Evolutionary conservation across 1,284 basidiomycete species (phyloP).

Genomic region (Rhodotorula glutinis): DNA sequence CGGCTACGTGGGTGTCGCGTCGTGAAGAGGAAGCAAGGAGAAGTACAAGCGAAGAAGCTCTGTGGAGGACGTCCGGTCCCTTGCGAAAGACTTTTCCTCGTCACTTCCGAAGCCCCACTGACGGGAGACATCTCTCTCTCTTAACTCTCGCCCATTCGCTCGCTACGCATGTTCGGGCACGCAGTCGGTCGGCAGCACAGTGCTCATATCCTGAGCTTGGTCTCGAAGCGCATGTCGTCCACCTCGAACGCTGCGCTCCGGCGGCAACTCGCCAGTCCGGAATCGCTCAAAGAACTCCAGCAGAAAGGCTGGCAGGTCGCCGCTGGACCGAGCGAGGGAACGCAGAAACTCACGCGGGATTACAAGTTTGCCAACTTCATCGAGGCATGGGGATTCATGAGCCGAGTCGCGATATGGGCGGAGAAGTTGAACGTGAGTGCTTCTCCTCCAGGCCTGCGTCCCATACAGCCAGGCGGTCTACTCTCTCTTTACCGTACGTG

Average conservation of each 20-base stretch:
- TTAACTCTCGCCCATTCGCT: not conserved
- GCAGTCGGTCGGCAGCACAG: no score
- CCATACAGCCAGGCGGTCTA: no score
- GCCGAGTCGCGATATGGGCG: conserved; percentile 29
- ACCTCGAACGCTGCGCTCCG: conserved; percentile 3
- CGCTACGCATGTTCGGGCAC: not conserved
- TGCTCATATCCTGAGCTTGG: no score
- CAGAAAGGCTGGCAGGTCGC: conserved; percentile 16
- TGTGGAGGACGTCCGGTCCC: no score
- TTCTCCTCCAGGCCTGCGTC: not conserved
- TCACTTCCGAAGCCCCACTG: no score
- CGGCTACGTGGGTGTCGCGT: no score
- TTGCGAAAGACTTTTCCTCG: no score
- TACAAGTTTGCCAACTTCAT: conserved; percentile 35
- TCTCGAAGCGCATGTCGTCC: not conserved
- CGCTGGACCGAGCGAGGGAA: not conserved
- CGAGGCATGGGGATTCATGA: conserved; percentile 36
- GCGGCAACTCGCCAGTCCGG: not conserved
- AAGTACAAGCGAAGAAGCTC: no score
- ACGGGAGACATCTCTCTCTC: not conserved
- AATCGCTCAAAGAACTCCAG: conserved; percentile 4
- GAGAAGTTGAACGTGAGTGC: conserved; percentile 36
- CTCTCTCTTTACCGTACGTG: no score
- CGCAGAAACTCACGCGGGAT: not conserved
- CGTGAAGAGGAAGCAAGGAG: no score